Conservation (phyloP, 345 rosid species). For the Euclidium syriacum region DNA sequence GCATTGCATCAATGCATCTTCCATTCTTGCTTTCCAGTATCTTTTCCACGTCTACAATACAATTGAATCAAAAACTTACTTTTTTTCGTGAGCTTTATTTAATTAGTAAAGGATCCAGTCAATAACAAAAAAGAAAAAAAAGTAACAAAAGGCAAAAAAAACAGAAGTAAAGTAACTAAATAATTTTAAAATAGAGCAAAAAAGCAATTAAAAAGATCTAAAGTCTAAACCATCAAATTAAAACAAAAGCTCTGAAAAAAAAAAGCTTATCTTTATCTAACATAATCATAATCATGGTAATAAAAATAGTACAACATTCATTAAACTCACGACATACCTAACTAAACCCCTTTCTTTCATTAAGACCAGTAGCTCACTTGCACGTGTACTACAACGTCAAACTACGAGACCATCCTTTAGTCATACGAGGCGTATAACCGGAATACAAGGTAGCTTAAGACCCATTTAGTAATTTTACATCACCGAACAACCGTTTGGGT, state of each 20-base stretch:
- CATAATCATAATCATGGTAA: slow-evolving; percentile 14
- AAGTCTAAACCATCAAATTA: background rate
- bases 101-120: background rate
- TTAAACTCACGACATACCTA: background rate
- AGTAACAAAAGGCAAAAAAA: background rate
- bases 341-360: background rate
- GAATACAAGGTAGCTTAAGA: background rate
- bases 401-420: background rate
- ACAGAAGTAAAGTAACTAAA: background rate
- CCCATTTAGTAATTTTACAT: slow-evolving; percentile 40
- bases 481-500: slow-evolving; percentile 76
- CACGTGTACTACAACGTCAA: slow-evolving; percentile 7
- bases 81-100: background rate
- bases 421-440: slow-evolving; percentile 11
- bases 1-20: slow-evolving; percentile 16
- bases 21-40: slow-evolving; percentile 11
- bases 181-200: background rate
- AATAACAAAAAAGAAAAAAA: background rate
- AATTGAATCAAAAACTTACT: background rate
- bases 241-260: slow-evolving; percentile 17
- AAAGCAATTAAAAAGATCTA: background rate
- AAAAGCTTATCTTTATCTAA: slow-evolving; percentile 10
- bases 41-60: background rate
- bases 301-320: background rate
- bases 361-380: background rate